Conservation (phyloP, 1,284 basidiomycete genomes). For the Cryptococcus wingfieldii region DNA sequence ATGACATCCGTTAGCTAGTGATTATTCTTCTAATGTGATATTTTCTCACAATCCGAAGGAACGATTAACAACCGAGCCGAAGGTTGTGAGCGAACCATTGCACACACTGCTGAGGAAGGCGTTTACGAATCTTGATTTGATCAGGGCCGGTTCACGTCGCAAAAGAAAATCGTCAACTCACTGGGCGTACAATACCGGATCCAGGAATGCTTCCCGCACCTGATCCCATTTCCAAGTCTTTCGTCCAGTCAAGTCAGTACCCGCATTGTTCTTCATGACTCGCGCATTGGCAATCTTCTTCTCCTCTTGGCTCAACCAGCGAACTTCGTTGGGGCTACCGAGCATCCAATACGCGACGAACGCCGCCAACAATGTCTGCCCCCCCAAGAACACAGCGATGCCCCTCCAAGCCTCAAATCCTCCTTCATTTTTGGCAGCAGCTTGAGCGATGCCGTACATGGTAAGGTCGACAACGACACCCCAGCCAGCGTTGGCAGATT, state of each 20-base stretch:
- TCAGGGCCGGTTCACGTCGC: background rate
- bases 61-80: conserved; percentile 22
- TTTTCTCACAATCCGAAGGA: conserved; percentile 11
- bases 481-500: conserved; percentile 24
- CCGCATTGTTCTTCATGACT: conserved; percentile 33
- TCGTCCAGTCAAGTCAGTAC: conserved; percentile 30
- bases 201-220: conserved; percentile 26
- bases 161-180: conserved; percentile 29
- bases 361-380: conserved; percentile 25
- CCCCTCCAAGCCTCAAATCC: conserved; percentile 30
- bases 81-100: conserved; percentile 33
- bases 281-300: conserved; percentile 29
- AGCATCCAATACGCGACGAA: conserved; percentile 27
- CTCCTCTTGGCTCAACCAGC: conserved; percentile 32
- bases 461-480: conserved; percentile 23
- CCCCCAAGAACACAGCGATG: conserved; percentile 39
- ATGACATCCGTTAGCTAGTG: background rate
- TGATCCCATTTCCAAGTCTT: conserved; percentile 38
- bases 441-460: conserved; percentile 30
- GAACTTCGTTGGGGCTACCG: conserved; percentile 35
- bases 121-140: too few relatives aligned
- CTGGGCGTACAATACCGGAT: conserved; percentile 33
- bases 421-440: conserved; percentile 17
- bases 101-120: conserved; percentile 1
- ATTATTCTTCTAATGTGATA: background rate